A percentile compares a stretch with the other conserved stretches of the same genome.
These are phyloP conservation scores for Cyberlindnera maclurae DNA, from an alignment of 805 yeast genomes.

Conservation along the genomic window DNA sequence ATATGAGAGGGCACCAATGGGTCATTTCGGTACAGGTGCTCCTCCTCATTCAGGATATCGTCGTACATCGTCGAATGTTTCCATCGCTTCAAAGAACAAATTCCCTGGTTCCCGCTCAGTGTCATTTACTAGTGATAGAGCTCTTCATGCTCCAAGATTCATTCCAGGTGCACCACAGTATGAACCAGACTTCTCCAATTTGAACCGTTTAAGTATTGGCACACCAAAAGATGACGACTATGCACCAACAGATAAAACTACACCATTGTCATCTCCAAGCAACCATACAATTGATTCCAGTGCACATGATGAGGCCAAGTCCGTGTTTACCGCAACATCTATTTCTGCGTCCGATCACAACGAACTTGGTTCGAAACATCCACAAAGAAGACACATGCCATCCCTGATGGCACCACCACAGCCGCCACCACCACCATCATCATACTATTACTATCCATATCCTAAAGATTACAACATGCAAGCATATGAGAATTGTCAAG, in stretches of 20 bases:
- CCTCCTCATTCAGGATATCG: slow-evolving; percentile 1
- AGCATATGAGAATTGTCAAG: slow-evolving; percentile 21
- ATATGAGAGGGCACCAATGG: slow-evolving; percentile 11
- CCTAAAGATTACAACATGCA: slow-evolving; percentile 21
- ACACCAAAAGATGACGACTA: slow-evolving; percentile 2
- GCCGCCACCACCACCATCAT: slow-evolving; percentile 23
- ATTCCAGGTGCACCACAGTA: not conserved
- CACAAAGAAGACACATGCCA: slow-evolving; percentile 14
- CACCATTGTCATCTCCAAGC: slow-evolving; percentile 24
- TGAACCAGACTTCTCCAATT: slow-evolving; percentile 1
- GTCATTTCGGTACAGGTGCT: slow-evolving; percentile 9
- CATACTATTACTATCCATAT: slow-evolving; percentile 25
- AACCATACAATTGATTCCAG: slow-evolving; percentile 16
- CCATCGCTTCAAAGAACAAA: slow-evolving; percentile 5
- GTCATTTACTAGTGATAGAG: slow-evolving; percentile 15
- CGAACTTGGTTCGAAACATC: slow-evolving; percentile 8
- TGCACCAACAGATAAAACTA: slow-evolving; percentile 12
- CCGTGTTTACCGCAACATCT: slow-evolving; percentile 20
- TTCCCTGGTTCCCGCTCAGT: slow-evolving; percentile 14
- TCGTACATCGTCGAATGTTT: slow-evolving; percentile 3
- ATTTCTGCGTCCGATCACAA: slow-evolving; percentile 18
- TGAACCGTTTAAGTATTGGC: not conserved
- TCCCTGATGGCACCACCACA: slow-evolving; percentile 6
- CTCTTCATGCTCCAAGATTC: slow-evolving; percentile 6
- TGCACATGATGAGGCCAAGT: slow-evolving; percentile 20